Percentiles rank a stretch among this genome's conserved stretches.
These are phyloP conservation scores for Zalaria sp. DNA, from an alignment of 2,329 filamentous ascomycete genomes.

Conservation along the genomic window DNA sequence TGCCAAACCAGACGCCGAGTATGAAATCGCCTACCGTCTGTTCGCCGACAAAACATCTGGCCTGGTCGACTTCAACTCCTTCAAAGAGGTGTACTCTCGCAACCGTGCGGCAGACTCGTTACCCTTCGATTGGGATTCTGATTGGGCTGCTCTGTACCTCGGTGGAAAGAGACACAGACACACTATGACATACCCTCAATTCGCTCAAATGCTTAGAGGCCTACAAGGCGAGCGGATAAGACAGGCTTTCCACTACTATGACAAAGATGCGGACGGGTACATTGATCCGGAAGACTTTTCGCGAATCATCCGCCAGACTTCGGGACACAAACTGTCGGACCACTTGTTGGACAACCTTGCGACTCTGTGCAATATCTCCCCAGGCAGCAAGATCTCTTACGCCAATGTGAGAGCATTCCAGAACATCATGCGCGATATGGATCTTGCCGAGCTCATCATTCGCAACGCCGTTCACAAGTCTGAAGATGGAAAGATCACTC, in stretches of 20 bases:
- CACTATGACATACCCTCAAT: slow-evolving; percentile 87
- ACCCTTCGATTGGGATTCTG: slow-evolving; percentile 92
- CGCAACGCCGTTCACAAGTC: slow-evolving; percentile 75
- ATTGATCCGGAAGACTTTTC: slow-evolving; percentile 94
- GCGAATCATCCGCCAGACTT: slow-evolving; percentile 86
- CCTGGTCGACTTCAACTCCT: slow-evolving; percentile 76
- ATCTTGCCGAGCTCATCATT: slow-evolving; percentile 86
- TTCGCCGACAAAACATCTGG: slow-evolving; percentile 81
- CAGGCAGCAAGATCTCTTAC: slow-evolving; percentile 88
- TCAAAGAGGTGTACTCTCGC: slow-evolving; percentile 70
- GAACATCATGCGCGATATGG: slow-evolving; percentile 96
- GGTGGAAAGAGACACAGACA: slow-evolving; percentile 79
- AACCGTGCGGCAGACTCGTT: slow-evolving; percentile 79
- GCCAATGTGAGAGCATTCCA: slow-evolving; percentile 96
- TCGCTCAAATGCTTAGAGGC: slow-evolving; percentile 93
- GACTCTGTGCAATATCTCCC: slow-evolving; percentile 87
- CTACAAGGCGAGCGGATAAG: slow-evolving; percentile 91
- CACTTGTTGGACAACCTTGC: slow-evolving; percentile 83
- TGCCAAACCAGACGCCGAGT: slow-evolving; percentile 88
- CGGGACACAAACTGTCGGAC: slow-evolving; percentile 92
- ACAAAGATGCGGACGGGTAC: slow-evolving; percentile 84
- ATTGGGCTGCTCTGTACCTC: slow-evolving; percentile 92
- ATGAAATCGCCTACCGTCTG: slow-evolving; percentile 94
- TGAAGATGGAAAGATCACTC: slow-evolving; percentile 80
- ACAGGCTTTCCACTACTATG: slow-evolving; percentile 85